Evolutionary conservation across 345 rosid genomes (phyloP), one percentile per base, ranked within the genome.

Genomic region (Eucalyptus paniculata): DNA sequence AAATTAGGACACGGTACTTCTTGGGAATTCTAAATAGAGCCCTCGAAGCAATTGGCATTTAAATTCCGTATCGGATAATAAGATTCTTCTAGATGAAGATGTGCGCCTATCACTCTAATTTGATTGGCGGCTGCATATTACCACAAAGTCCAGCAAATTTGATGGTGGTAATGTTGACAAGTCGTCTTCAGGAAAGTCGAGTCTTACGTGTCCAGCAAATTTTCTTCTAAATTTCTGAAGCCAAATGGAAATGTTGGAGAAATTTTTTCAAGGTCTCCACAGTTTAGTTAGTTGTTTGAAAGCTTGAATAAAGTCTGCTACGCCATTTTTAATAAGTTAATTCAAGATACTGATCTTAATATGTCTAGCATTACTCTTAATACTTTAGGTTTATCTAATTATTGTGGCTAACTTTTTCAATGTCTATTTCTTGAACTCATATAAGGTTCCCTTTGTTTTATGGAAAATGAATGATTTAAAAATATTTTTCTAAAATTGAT

Each of bases 91-190:
- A 34, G 5, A 69, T 5, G 1, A 69, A 34, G 7, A 69, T 17
- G 24, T 0, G 4, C 2, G 4, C 44, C 24, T 1, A 17, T 69
- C 13, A 0, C 81, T 69, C 44, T 40, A 18, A 32, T 40, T 69
- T 8, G 0, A 45, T 69, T 69, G 24, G 10, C 12, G 17, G 42
- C 80, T 69, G 42, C 80, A 32, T 9, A 32, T 32, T 9, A 1
- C 80, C 23, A 3, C 42, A 8, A 69, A 32, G 42, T 32, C 37
- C 12, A 32, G 42, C 42, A 69, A 17, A 37, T 16, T 65, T 34
- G 24, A 69, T 32, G 23, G 6, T 32, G 80, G 13, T 17, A 15
- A 18, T 17, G 80, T 8, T 69, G 16, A 9, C 37, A 7, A n/a
- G 77, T 30, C 42, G 6, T 69, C 42, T 32, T 32, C 12, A 32